Base-by-base conservation (phyloP, 768 basidiomycete genomes). In the Trametes punicea region DNA sequence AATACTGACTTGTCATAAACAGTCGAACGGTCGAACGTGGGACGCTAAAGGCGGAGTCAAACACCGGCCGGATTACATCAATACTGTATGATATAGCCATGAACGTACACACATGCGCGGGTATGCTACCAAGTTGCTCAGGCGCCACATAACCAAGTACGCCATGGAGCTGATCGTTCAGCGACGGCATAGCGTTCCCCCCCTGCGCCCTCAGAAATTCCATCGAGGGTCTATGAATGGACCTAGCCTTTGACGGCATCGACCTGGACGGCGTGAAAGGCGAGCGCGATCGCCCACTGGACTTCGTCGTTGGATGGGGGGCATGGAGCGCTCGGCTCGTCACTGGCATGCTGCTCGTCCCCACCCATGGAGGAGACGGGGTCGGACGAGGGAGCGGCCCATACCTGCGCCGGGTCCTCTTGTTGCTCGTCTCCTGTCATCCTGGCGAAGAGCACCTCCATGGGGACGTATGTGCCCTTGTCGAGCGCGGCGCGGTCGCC, bases 211-310 rank as follows among this genome's bases (percentile, higher is more conserved):
- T n/a, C n/a, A n/a, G n/a, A n/a, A n/a, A n/a, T n/a, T n/a, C n/a
- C n/a, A n/a, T n/a, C n/a, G n/a, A n/a, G n/a, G n/a, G n/a, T n/a
- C n/a, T n/a, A n/a, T n/a, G n/a, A n/a, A n/a, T n/a, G n/a, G n/a
- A n/a, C n/a, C n/a, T n/a, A 30, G 16, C 29, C 8, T 38, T 38
- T 38, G 30, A 41, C 41, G 13, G 51, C 30, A 11, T 42, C 52
- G 23, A 46, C 52, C 38, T 33, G 36, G 23, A 55, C 16, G 9
- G 56, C 48, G 16, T 46, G 42, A 18, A 57, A 25, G 26, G 56
- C 56, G n/a, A 46, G 33, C 26, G 56, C 56, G 26, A 57, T 51
- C 27, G 56, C 56, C 36, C 56, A 57, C 44, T 57, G 56, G 6
- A 51, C 34, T 2, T 57, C 56, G 15, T 46, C 56, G 25, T 16